These are phyloP conservation scores for Mycena indigotica DNA, from an alignment of 768 basidiomycete species.

Conservation along the genomic window DNA sequence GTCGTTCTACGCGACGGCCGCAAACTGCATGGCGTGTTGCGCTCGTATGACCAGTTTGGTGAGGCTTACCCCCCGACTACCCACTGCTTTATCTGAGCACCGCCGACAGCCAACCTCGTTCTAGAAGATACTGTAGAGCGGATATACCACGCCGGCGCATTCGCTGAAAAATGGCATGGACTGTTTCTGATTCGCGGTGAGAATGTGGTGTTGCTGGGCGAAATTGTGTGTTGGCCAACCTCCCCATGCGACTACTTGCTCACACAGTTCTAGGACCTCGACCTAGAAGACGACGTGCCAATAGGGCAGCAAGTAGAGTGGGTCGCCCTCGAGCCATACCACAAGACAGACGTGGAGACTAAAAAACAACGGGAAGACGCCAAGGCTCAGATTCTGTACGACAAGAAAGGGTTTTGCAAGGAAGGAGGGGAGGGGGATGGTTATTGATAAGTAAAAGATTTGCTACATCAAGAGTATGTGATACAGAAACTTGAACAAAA, in stretches of 20 bases:
- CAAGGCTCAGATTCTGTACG: conserved; percentile 80
- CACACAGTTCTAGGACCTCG: conserved; percentile 70
- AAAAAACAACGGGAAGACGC: conserved; percentile 82
- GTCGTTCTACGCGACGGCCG: conserved; percentile 95
- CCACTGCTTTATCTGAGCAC: conserved; percentile 1
- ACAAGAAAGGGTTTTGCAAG: conserved; percentile 88
- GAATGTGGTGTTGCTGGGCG: conserved; percentile 95
- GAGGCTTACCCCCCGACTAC: conserved; percentile 31
- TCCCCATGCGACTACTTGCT: conserved; percentile 3
- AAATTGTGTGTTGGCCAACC: conserved; percentile 72
- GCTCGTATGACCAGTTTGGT: conserved; percentile 99
- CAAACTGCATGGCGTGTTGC: conserved; percentile 92
- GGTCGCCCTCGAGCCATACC: conserved; percentile 66
- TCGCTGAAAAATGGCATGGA: conserved; percentile 86
- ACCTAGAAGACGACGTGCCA: conserved; percentile 87
- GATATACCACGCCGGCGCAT: conserved; percentile 86
- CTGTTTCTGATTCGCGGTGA: conserved; percentile 96
- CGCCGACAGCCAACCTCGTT: conserved; percentile 84
- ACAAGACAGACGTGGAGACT: conserved; percentile 69
- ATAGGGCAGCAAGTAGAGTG: conserved; percentile 71
- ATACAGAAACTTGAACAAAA: too few species aligned
- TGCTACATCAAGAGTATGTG: too few species aligned
- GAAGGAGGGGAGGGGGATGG: conserved; percentile 97
- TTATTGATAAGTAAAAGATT: conserved; percentile 54
- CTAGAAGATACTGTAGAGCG: conserved; percentile 95